Base-by-base conservation (phyloP, 106 monocot genomes). In the Hemerocallis citrina region DNA sequence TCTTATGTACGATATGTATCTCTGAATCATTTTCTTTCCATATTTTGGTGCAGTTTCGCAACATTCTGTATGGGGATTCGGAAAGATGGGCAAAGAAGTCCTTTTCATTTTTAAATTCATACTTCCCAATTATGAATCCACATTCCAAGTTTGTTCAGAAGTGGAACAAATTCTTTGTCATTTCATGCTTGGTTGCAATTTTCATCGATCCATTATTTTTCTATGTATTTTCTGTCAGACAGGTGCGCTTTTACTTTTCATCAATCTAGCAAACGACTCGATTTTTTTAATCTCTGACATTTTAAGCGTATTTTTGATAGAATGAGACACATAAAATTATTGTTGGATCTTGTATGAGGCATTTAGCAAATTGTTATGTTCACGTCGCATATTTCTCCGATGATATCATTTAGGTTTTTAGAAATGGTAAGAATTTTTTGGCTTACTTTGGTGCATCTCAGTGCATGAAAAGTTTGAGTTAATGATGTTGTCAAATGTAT, bases 141-240 rank as follows among this genome's bases (percentile, higher is more conserved):
- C 88, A 84, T 74, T 59, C 63, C 20, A 83, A 71, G 52, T 29
- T 68, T 59, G 80, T 88, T 37, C 83, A 88, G 34, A 58, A 62
- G 44, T 88, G 88, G 88, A 88, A 88, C 63, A 70, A 74, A 47
- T 77, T 88, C 52, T 83, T 88, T 44, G 80, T 88, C 14, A 84
- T 88, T 35, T 88, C 88, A 24, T 88, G 83, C 64, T 65, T 88
- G 48, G 49, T 83, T 34, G 80, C 88, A 27, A 72, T 88, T 51
- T 83, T 88, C 40, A 72, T 83, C 21, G 88, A 88, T 49, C 88
- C 88, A 24, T 67, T 84, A 46, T 88, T 88, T 42, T 88, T 88
- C 83, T 84, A 80, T 38, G 21, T 84, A 32, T 45, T 88, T 12
- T 74, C 76, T 27, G 80, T 80, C 6, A 19, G 72, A 15, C 5